phyloP scores from a whole-genome alignment of 2,329 filamentous ascomycete species.

The Exophiala viscosa region DNA sequence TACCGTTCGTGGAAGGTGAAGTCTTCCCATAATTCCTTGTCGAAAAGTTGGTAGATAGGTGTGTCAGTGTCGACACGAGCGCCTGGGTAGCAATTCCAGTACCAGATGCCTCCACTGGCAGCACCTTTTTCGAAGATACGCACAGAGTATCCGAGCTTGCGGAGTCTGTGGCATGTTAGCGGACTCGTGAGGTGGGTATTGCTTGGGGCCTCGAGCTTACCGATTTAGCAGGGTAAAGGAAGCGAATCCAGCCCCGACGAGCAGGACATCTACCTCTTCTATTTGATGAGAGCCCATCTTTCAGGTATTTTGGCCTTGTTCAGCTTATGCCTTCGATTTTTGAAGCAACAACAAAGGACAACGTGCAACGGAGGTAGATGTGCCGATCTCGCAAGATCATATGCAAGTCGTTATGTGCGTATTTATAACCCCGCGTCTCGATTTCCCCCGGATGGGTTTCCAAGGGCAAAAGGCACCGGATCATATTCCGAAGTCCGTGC shows the following conservation, averaged over 20 bases:
- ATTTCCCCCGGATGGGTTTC: neutral
- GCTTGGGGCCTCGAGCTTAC: conserved; percentile 1
- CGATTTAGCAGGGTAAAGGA: conserved; percentile 50
- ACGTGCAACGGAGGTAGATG: neutral
- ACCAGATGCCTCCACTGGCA: conserved; percentile 39
- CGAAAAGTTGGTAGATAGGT: conserved; percentile 25
- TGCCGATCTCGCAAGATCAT: neutral
- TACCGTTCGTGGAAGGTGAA: conserved; percentile 44
- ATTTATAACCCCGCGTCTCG: conserved; percentile 10
- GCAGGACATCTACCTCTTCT: conserved; percentile 23
- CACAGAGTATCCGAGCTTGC: conserved; percentile 47
- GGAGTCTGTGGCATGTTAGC: conserved; percentile 34
- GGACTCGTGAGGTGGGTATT: neutral
- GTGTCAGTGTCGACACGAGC: conserved; percentile 31
- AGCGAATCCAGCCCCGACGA: conserved; percentile 34
- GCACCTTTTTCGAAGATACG: conserved; percentile 53
- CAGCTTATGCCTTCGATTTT: neutral
- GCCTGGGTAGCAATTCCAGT: conserved; percentile 38
- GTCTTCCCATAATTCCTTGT: conserved; percentile 40
- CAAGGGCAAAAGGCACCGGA: neutral
- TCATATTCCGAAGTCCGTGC: neutral
- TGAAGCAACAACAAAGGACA: neutral
- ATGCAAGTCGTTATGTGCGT: neutral
- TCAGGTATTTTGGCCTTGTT: neutral
- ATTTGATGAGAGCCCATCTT: conserved; percentile 21